These are phyloP conservation scores for Hypholoma fasciculare DNA, from an alignment of 768 basidiomycete species.

Conservation along the genomic window DNA sequence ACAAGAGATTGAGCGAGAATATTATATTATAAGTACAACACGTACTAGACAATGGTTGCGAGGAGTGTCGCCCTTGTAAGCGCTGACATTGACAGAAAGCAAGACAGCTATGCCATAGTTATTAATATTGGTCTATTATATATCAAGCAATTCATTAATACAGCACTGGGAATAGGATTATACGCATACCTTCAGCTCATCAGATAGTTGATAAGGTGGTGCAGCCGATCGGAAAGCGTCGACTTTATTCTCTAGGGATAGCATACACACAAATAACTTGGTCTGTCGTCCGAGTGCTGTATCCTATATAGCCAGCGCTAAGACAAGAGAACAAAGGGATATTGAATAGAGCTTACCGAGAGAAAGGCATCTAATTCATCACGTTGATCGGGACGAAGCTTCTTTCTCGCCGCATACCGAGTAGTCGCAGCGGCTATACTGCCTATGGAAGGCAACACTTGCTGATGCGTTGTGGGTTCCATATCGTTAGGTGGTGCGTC, in stretches of 20 bases:
- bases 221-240: constrained; percentile 13
- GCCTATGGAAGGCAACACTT: no score
- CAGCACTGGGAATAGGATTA: no score
- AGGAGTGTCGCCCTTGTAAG: constrained; percentile 15
- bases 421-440: background rate
- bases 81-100: constrained; percentile 14
- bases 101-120: constrained; percentile 17
- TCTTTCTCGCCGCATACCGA: constrained; percentile 9
- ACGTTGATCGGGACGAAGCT: constrained; percentile 9
- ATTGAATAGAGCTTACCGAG: constrained; percentile 5
- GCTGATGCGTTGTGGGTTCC: no score
- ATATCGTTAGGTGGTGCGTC: no score
- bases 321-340: constrained; percentile 1
- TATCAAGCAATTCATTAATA: no score
- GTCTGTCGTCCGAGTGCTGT: constrained; percentile 13
- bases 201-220: constrained; percentile 14
- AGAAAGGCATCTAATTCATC: constrained; percentile 7
- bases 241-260: constrained; percentile 13
- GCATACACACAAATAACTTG: constrained; percentile 10
- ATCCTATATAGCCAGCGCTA: constrained; percentile 7
- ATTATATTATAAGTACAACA: no score
- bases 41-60: constrained; percentile 14
- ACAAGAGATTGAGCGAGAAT: background rate
- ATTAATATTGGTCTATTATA: no score
- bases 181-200: constrained; percentile 17